phyloP scores from a whole-genome alignment of 31 red algal genomes.

The Asparagopsis taxiformis region DNA sequence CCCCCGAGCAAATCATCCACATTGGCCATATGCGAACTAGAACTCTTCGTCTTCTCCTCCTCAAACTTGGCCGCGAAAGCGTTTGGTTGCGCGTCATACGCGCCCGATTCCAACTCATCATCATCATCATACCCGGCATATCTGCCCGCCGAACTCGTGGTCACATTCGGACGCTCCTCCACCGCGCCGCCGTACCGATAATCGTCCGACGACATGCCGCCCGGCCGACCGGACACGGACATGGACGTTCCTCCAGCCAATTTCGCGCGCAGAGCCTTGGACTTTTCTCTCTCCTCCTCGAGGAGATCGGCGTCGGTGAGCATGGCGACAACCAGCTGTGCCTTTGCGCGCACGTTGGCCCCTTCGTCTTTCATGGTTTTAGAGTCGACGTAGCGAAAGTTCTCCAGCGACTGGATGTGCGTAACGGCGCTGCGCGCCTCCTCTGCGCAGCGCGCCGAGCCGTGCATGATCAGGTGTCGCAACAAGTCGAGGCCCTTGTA shows the following conservation, averaged over 20 bases:
- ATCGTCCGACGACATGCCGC: conserved; percentile 72
- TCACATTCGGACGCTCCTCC: not conserved
- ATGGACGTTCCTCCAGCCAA: conserved; percentile 23
- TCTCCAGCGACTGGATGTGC: conserved; percentile 77
- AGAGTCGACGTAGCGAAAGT: conserved; percentile 80
- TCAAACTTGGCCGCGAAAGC: not conserved
- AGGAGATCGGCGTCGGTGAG: conserved; percentile 57
- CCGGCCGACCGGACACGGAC: conserved; percentile 18
- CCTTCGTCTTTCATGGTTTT: conserved; percentile 64
- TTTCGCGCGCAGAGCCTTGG: conserved; percentile 75
- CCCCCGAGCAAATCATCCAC: conserved; percentile 15
- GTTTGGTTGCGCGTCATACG: conserved; percentile 18
- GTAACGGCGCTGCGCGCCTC: conserved; percentile 71
- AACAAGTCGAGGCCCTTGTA: conserved; percentile 90
- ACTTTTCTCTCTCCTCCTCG: conserved; percentile 83
- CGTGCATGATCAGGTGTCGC: conserved; percentile 81
- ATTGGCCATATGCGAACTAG: not conserved
- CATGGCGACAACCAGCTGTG: conserved; percentile 81
- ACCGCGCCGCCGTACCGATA: conserved; percentile 36
- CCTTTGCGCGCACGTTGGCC: conserved; percentile 73
- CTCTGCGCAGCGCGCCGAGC: conserved; percentile 70
- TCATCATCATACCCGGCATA: conserved; percentile 40
- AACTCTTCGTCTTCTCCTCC: not conserved
- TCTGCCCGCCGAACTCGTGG: conserved; percentile 4
- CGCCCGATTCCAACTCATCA: conserved; percentile 22